Base-by-base conservation (phyloP, 352 stramenopile species). In the Pythium aphanidermatum region DNA sequence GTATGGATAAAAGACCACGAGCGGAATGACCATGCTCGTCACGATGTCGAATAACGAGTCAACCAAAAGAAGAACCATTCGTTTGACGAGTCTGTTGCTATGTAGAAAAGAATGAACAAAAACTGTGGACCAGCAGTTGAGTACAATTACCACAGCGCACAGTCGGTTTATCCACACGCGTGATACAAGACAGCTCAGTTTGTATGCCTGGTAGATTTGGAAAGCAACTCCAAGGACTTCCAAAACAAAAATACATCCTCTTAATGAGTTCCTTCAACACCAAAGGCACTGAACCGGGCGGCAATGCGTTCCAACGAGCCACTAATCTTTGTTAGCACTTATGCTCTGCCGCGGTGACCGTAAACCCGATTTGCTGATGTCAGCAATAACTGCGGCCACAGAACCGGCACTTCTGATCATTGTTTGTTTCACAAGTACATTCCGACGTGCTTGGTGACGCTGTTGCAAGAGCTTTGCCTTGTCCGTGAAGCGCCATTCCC, bases 1-100 rank as follows among this genome's bases (percentile, higher is more conserved):
- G 39, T 64, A 64, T 17, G 42, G 42, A 12, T 23, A 11, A n/a
- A 62, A 51, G 24, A 63, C 55, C n/a, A 19, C 40, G 11, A 53
- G 19, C 20, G 54, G 53, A n/a, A 55, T 39, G 9, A 37, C 35
- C 28, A 64, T 37, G 24, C 19, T 46, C 5, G 44, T 43, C 10
- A 52, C 32, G 12, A 57, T 27, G 27, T 64, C 56, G 7, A 68
- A 43, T 0, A 53, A 6, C 12, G 25, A 19, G 20, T 62, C 53
- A 5, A 51, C 20, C 0, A 60, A 17, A 2, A 60, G 13, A 1
- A 38, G 11, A 7, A 58, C 4, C 10, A 61, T 11, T 4, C 41
- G 41, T 30, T 45, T 50, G 0, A 46, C 20, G 5, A 41, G 27
- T 8, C 33, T 26, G 27, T 46, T 32, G 2, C 19, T 28, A 13